Evolutionary conservation across 1,284 basidiomycete species (phyloP).

Genomic region (Rhizopogon parksii): DNA sequence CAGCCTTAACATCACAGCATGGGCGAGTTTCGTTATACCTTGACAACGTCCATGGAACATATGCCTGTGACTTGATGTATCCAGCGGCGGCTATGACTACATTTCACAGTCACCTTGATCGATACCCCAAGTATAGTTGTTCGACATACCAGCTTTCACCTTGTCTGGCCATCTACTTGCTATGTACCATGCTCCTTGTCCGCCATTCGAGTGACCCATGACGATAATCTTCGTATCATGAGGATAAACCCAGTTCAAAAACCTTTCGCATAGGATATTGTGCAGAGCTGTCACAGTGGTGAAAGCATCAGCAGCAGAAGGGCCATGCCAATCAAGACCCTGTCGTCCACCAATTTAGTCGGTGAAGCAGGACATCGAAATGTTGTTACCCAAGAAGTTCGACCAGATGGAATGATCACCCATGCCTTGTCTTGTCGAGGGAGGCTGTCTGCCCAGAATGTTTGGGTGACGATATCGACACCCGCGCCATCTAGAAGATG

Average conservation of each 20-base stretch:
- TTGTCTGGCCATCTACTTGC: constrained; percentile 73
- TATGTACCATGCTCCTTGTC: constrained; percentile 83
- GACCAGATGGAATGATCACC: constrained; percentile 66
- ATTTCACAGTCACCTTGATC: constrained; percentile 9
- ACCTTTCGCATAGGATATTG: constrained; percentile 36
- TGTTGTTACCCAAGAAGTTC: constrained; percentile 61
- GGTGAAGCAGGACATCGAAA: neutral
- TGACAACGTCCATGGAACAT: constrained; percentile 68
- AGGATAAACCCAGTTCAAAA: constrained; percentile 37
- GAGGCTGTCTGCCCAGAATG: constrained; percentile 57
- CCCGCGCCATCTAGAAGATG: constrained; percentile 65
- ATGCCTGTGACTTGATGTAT: constrained; percentile 81
- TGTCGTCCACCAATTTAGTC: constrained; percentile 21
- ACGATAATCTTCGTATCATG: constrained; percentile 45
- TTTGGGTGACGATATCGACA: constrained; percentile 50
- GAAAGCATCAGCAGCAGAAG: constrained; percentile 61
- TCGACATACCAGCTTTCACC: constrained; percentile 50
- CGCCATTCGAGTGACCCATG: constrained; percentile 89
- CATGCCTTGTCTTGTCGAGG: constrained; percentile 54
- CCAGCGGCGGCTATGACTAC: constrained; percentile 66
- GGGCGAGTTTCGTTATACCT: constrained; percentile 28
- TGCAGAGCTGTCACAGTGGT: constrained; percentile 46
- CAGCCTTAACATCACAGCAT: neutral
- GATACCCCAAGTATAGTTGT: neutral
- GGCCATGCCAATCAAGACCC: constrained; percentile 85